A percentile compares a stretch with the other conserved stretches of the same genome.
phyloP scores from a whole-genome alignment of 2,329 filamentous ascomycete species.

The Colletotrichum sp. region DNA sequence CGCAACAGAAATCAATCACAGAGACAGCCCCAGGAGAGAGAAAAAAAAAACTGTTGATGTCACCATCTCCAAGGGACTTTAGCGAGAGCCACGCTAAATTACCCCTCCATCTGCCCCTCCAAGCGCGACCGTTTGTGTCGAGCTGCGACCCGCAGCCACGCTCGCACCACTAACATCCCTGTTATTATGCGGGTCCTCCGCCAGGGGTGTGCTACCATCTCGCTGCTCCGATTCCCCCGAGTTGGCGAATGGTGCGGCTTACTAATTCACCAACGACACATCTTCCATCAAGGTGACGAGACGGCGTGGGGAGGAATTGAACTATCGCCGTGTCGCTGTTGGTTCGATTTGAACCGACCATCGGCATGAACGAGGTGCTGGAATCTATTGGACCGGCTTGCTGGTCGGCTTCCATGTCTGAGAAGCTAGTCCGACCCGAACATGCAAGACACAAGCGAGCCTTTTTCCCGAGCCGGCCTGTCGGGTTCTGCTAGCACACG shows the following conservation, averaged over 20 bases:
- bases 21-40: background rate
- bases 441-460: background rate
- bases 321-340: background rate
- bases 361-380: background rate
- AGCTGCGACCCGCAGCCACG: background rate
- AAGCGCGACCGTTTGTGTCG: background rate
- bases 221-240: slow-evolving; percentile 20
- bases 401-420: background rate
- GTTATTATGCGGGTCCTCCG: background rate
- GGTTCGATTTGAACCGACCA: background rate
- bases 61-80: background rate
- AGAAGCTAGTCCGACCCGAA: background rate
- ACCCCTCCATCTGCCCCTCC: slow-evolving; percentile 19
- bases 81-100: background rate
- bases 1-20: background rate
- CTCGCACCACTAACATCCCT: background rate
- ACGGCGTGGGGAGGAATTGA: background rate
- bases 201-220: background rate
- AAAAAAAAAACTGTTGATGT: slow-evolving; percentile 2
- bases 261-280: slow-evolving; percentile 17
- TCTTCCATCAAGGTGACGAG: slow-evolving; percentile 7
- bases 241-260: background rate
- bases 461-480: background rate
- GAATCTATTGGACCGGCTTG: background rate
- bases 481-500: background rate